These are phyloP conservation scores for Phytophthora nicotianae DNA, from an alignment of 352 stramenopile genomes.

Conservation along the genomic window DNA sequence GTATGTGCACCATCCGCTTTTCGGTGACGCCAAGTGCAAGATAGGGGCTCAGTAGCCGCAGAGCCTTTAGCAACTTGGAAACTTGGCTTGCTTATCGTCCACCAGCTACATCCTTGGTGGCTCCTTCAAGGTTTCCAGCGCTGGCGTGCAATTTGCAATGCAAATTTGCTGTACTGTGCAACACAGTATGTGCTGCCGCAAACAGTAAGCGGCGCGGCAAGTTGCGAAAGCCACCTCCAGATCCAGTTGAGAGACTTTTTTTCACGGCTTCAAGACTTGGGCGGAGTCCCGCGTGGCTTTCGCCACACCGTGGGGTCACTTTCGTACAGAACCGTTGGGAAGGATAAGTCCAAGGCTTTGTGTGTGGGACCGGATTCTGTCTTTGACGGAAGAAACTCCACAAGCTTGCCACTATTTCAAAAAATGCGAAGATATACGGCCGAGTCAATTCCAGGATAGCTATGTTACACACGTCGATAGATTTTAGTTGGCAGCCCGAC, in stretches of 20 bases:
- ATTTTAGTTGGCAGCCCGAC: conserved; percentile 5
- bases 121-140: conserved; percentile 14
- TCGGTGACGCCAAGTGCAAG: conserved; percentile 29
- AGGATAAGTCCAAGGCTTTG: conserved; percentile 13
- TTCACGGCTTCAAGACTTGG: conserved; percentile 4
- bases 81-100: conserved; percentile 12
- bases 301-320: conserved; percentile 14
- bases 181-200: conserved; percentile 4
- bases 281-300: conserved; percentile 5
- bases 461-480: conserved; percentile 12
- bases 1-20: conserved; percentile 22
- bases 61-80: conserved; percentile 18
- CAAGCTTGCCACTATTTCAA: conserved; percentile 5
- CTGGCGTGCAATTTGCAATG: conserved; percentile 8
- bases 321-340: conserved; percentile 17
- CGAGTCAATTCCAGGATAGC: conserved; percentile 2
- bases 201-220: not conserved
- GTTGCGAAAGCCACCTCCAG: not conserved
- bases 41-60: conserved; percentile 15
- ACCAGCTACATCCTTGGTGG: not conserved
- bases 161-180: not conserved
- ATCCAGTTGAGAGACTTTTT: not conserved
- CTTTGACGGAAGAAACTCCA: too few species aligned
- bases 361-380: conserved; percentile 12
- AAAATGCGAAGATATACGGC: conserved; percentile 11